These are phyloP conservation scores for Solanum chacoense DNA, from an alignment of 305 asterid genomes.

Conservation along the genomic window DNA sequence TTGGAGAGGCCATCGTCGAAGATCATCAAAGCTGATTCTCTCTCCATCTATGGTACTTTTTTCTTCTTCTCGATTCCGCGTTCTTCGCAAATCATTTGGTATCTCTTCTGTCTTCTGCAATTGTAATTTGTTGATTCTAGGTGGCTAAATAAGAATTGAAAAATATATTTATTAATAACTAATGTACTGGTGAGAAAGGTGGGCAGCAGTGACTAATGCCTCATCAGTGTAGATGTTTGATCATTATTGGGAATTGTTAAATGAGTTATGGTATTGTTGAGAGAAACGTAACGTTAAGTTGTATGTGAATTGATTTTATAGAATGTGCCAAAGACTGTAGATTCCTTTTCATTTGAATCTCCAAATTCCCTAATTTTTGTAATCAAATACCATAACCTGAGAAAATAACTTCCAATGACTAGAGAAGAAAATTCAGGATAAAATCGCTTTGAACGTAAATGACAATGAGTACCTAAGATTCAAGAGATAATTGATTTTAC, in stretches of 20 bases:
- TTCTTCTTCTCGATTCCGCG: neutral
- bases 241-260: neutral
- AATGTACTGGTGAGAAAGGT: neutral
- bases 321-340: neutral
- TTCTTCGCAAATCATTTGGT: neutral
- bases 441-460: neutral
- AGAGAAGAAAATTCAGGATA: neutral
- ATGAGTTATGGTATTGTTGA: neutral
- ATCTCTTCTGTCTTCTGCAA: neutral
- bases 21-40: slow-evolving; percentile 54
- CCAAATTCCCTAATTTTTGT: neutral
- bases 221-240: neutral
- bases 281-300: neutral
- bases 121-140: neutral
- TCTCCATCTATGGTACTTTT: slow-evolving; percentile 61
- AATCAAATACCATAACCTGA: neutral
- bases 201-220: neutral
- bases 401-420: neutral
- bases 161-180: neutral
- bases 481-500: neutral
- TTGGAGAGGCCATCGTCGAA: slow-evolving; percentile 49
- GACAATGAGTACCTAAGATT: neutral
- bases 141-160: neutral
- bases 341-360: neutral
- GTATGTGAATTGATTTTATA: neutral